phyloP scores from a whole-genome alignment of 345 rosid genomes.

The Orychophragmus violaceus region DNA sequence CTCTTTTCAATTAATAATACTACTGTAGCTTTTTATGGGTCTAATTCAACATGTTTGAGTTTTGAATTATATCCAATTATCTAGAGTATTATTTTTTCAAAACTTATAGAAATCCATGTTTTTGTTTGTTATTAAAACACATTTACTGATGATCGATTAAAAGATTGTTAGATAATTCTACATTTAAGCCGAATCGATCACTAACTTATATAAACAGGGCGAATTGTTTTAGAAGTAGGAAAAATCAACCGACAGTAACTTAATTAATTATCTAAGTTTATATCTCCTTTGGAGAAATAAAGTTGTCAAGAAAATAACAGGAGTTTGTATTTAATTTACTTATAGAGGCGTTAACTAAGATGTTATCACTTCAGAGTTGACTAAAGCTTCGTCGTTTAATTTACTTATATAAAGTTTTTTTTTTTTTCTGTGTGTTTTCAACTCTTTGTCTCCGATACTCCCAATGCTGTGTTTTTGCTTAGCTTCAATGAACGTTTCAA shows the following conservation, averaged over 20 bases:
- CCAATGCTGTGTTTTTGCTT: background rate
- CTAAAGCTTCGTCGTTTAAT: background rate
- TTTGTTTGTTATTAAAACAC: too few relatives aligned
- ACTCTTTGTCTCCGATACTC: constrained; percentile 1
- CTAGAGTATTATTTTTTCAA: too few relatives aligned
- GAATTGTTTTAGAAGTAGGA: too few relatives aligned
- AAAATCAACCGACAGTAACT: too few relatives aligned
- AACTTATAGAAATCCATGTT: too few relatives aligned
- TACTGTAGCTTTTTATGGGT: background rate
- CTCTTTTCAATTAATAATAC: background rate
- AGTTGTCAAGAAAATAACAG: background rate
- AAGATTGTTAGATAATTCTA: too few relatives aligned
- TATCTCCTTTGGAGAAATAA: background rate
- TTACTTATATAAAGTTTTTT: too few relatives aligned
- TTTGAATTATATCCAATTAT: background rate
- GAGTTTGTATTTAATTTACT: background rate
- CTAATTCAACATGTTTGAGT: background rate
- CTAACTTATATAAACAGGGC: too few relatives aligned
- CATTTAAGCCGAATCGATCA: too few relatives aligned
- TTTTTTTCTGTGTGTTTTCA: background rate
- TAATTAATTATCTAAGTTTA: too few relatives aligned
- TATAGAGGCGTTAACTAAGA: background rate
- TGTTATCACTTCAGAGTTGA: background rate
- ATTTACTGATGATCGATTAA: too few relatives aligned
- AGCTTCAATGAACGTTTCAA: background rate